These are phyloP conservation scores for Azolla pinnata DNA, from an alignment of 75 land plant genomes.

Conservation along the genomic window DNA sequence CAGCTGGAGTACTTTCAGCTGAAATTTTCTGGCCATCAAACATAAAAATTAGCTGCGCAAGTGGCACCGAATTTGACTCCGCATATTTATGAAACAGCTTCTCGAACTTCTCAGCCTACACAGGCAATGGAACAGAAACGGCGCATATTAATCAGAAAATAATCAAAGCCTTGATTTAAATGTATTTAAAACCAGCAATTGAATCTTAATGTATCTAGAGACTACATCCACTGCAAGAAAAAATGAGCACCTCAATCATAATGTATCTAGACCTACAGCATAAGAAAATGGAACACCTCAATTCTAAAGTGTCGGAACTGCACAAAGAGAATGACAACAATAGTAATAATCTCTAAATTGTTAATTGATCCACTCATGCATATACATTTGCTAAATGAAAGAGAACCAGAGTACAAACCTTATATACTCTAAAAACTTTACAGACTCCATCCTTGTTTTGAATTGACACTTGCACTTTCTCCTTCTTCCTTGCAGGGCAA, in stretches of 20 bases:
- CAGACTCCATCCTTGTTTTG: constrained; percentile 50
- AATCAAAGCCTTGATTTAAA: constrained; percentile 5
- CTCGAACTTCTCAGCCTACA: constrained; percentile 84
- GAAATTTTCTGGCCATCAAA: constrained; percentile 77
- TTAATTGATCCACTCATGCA: neutral
- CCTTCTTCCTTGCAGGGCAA: constrained; percentile 21
- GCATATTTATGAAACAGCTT: constrained; percentile 64
- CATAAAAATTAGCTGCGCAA: constrained; percentile 35
- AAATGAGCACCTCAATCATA: too few species aligned
- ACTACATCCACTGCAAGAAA: too few species aligned
- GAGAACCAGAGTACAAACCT: constrained; percentile 31
- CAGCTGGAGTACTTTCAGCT: constrained; percentile 47
- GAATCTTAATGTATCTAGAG: too few species aligned
- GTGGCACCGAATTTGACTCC: constrained; percentile 23
- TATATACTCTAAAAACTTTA: constrained; percentile 45
- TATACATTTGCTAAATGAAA: neutral
- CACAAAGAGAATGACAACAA: too few species aligned
- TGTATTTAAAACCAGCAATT: too few species aligned
- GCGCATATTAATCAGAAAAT: neutral
- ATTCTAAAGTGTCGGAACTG: too few species aligned
- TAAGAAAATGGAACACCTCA: too few species aligned
- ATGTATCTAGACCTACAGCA: too few species aligned
- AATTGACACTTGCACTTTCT: constrained; percentile 56
- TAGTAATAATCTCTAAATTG: neutral
- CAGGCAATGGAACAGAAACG: constrained; percentile 1